A percentile compares a stretch with the other conserved stretches of the same genome.
These are phyloP conservation scores for Amanita rimosa DNA, from an alignment of 768 basidiomycete genomes.

Conservation along the genomic window DNA sequence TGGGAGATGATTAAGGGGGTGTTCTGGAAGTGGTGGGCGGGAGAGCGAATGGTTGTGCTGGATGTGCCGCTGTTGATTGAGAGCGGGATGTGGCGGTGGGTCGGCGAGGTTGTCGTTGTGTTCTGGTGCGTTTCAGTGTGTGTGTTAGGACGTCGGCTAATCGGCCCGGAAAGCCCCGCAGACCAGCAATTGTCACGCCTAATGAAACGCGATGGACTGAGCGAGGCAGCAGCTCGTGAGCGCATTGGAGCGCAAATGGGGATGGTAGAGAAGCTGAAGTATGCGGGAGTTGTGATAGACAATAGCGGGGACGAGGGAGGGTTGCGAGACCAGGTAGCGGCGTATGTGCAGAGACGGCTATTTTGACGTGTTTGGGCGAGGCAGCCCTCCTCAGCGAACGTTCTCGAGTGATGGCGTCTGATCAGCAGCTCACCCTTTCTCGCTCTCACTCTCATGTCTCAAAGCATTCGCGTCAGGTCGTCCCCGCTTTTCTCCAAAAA, in stretches of 20 bases:
- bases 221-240: constrained; percentile 54
- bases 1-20: constrained; percentile 65
- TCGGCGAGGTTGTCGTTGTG: constrained; percentile 78
- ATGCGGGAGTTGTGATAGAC: constrained; percentile 80
- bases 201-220: constrained; percentile 60
- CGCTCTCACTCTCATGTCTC: constrained; percentile 18
- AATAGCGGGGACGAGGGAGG: constrained; percentile 74
- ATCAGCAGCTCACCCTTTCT: constrained; percentile 47
- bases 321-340: constrained; percentile 43
- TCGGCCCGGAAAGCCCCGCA: constrained; percentile 34
- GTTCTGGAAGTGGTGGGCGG: constrained; percentile 60
- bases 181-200: constrained; percentile 80
- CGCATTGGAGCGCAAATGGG: constrained; percentile 77
- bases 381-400: not conserved
- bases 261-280: constrained; percentile 67
- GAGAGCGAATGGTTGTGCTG: constrained; percentile 69
- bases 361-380: too few relatives aligned
- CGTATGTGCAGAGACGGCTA: not conserved
- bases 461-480: constrained; percentile 25
- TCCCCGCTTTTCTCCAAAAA: constrained; percentile 86
- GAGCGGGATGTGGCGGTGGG: constrained; percentile 72
- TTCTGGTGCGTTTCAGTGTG: constrained; percentile 79
- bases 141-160: too few relatives aligned
- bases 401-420: constrained; percentile 27
- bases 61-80: constrained; percentile 94